phyloP scores from a whole-genome alignment of 2,329 filamentous ascomycete genomes.

The Hymenoscyphus albidus region DNA sequence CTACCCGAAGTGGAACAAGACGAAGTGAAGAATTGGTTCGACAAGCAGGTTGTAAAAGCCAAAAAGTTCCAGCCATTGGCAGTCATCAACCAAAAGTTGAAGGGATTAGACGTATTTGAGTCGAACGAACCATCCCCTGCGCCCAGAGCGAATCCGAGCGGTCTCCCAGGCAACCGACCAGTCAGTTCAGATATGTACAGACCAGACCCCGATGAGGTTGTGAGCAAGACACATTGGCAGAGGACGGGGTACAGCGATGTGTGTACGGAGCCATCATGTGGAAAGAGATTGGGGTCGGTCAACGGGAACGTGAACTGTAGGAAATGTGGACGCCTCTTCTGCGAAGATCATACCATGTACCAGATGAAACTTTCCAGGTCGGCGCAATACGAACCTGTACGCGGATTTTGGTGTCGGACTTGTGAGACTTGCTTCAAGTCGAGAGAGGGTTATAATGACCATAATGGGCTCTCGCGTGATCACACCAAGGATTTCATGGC shows the following conservation, averaged over 20 bases:
- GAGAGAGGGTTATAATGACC: conserved; percentile 90
- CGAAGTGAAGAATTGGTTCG: conserved; percentile 77
- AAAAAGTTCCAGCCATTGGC: conserved; percentile 72
- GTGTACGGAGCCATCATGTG: conserved; percentile 86
- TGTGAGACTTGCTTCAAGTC: conserved; percentile 99
- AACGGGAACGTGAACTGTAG: conserved; percentile 90
- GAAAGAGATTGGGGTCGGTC: conserved; percentile 70
- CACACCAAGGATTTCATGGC: conserved; percentile 68
- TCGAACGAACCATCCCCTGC: conserved; percentile 57
- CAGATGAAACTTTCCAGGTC: conserved; percentile 95
- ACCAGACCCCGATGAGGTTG: conserved; percentile 80
- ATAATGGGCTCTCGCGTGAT: conserved; percentile 66
- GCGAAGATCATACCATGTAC: conserved; percentile 98
- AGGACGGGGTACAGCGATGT: conserved; percentile 66
- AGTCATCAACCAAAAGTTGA: conserved; percentile 71
- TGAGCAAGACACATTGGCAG: conserved; percentile 89
- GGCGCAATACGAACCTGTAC: conserved; percentile 82
- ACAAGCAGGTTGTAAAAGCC: conserved; percentile 69
- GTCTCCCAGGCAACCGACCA: conserved; percentile 36
- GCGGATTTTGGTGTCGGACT: conserved; percentile 89
- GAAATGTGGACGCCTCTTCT: conserved; percentile 89
- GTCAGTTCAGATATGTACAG: conserved; percentile 32
- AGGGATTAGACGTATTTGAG: conserved; percentile 71
- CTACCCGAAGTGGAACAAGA: conserved; percentile 69
- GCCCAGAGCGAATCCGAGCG: conserved; percentile 30